phyloP scores from a whole-genome alignment of 768 basidiomycete genomes.

The Ephemerocybe angulata region DNA sequence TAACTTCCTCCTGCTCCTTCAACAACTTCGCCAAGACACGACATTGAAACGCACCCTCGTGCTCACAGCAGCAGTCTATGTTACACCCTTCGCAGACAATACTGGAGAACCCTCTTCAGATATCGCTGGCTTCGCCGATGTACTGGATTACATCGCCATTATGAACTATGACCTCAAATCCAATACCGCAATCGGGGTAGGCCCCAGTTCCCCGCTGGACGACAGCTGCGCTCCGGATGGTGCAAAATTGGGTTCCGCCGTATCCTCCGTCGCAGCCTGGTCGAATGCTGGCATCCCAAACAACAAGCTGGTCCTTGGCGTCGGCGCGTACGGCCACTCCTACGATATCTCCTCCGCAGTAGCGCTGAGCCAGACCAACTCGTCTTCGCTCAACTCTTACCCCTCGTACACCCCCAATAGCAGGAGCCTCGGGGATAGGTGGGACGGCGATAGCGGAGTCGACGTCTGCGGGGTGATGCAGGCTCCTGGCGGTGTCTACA shows the following conservation, averaged over 20 bases:
- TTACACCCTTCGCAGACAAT: conserved; percentile 60
- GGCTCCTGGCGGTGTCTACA: conserved; percentile 53
- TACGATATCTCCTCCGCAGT: conserved; percentile 40
- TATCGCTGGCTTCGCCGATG: conserved; percentile 60
- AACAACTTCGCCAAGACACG: conserved; percentile 59
- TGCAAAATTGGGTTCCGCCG: conserved; percentile 70
- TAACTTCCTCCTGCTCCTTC: conserved; percentile 77
- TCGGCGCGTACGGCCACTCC: conserved; percentile 82
- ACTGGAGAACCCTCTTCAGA: conserved; percentile 55
- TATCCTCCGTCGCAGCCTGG: conserved; percentile 73
- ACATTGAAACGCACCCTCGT: conserved; percentile 54
- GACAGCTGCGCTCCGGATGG: conserved; percentile 64
- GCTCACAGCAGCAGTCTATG: conserved; percentile 68
- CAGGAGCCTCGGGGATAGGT: conserved; percentile 51
- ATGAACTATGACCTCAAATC: conserved; percentile 74
- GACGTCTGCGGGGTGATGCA: conserved; percentile 59
- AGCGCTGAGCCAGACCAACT: conserved; percentile 31
- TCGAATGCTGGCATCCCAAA: conserved; percentile 71
- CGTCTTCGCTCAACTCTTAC: conserved; percentile 39
- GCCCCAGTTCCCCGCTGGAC: conserved; percentile 81
- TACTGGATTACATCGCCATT: conserved; percentile 70
- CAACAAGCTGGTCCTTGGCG: conserved; percentile 72
- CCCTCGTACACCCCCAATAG: conserved; percentile 46
- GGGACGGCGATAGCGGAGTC: conserved; percentile 44
- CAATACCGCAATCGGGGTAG: conserved; percentile 50